A percentile compares a stretch with the other conserved stretches of the same genome.
These are phyloP conservation scores for Saccharomycopsis sp. DNA, from an alignment of 805 yeast genomes.

Conservation along the genomic window DNA sequence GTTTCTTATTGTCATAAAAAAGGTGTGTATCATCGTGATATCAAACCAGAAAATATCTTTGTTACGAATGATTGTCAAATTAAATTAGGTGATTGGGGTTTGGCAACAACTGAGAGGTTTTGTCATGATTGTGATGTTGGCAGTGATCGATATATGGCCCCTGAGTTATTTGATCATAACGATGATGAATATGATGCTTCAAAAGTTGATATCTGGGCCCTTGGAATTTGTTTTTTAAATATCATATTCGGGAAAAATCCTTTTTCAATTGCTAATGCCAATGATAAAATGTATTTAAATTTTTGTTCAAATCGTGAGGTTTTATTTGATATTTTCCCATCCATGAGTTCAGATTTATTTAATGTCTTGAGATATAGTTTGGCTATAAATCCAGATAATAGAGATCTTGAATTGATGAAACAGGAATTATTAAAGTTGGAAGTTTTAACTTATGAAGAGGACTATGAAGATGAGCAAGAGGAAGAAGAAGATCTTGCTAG, in stretches of 20 bases:
- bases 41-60: constrained; percentile 81
- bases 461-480: constrained; percentile 37
- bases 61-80: constrained; percentile 64
- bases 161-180: constrained; percentile 59
- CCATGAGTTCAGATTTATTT: constrained; percentile 81
- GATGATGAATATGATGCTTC: constrained; percentile 55
- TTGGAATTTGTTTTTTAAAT: constrained; percentile 72
- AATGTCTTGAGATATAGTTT: constrained; percentile 72
- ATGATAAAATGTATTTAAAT: constrained; percentile 34
- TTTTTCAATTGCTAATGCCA: constrained; percentile 70
- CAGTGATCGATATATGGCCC: constrained; percentile 84
- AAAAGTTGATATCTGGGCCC: constrained; percentile 82
- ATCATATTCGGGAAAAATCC: constrained; percentile 84
- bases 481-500: constrained; percentile 15
- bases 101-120: constrained; percentile 77
- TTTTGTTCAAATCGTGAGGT: constrained; percentile 67
- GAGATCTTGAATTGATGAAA: constrained; percentile 58
- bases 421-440: constrained; percentile 52
- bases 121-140: constrained; percentile 81
- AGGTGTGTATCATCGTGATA: constrained; percentile 86
- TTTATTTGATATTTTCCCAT: constrained; percentile 82
- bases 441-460: constrained; percentile 81
- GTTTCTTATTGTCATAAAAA: constrained; percentile 81
- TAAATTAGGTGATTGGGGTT: constrained; percentile 84
- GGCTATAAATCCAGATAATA: constrained; percentile 80